Conservation (phyloP, 371 early-diverging fungal genomes). For the Rozella allomycis region DNA sequence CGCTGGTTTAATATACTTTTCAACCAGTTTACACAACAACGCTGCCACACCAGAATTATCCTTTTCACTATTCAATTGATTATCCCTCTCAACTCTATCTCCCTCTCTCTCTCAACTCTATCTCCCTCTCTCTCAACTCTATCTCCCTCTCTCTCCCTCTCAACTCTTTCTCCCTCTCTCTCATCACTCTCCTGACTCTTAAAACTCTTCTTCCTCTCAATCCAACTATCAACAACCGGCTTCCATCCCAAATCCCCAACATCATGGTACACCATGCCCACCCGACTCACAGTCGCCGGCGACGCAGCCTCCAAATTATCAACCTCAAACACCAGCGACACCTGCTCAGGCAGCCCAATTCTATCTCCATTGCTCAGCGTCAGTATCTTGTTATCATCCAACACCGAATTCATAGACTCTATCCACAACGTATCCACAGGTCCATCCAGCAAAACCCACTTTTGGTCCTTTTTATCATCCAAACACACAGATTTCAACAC, state of each 20-base stretch:
- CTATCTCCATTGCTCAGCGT: constrained; percentile 2
- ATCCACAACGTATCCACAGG: constrained; percentile 33
- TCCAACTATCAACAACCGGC: constrained; percentile 1
- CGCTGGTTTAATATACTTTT: constrained; percentile 18
- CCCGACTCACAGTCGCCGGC: constrained; percentile 1
- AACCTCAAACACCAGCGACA: background rate
- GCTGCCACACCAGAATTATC: too few species aligned
- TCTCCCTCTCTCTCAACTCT: too few species aligned
- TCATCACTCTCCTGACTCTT: too few species aligned
- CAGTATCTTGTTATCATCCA: constrained; percentile 2
- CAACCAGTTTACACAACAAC: constrained; percentile 14
- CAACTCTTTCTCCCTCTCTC: too few species aligned
- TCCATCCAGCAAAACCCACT: constrained; percentile 3
- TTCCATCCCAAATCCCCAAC: background rate
- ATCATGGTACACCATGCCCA: constrained; percentile 1
- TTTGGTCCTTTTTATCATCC: constrained; percentile 20
- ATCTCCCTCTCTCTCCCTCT: too few species aligned
- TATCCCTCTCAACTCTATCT: too few species aligned
- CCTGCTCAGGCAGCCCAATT: background rate
- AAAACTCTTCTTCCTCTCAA: too few species aligned
- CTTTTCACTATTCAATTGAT: too few species aligned
- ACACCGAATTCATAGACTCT: constrained; percentile 6
- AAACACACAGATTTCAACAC: constrained; percentile 21
- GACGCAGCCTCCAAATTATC: background rate
- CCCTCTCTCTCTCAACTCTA: too few species aligned